A percentile compares a stretch with the other conserved stretches of the same genome.
Evolutionary conservation across 2,329 filamentous ascomycete genomes (phyloP).

Genomic region (Colletotrichum sp.): DNA sequence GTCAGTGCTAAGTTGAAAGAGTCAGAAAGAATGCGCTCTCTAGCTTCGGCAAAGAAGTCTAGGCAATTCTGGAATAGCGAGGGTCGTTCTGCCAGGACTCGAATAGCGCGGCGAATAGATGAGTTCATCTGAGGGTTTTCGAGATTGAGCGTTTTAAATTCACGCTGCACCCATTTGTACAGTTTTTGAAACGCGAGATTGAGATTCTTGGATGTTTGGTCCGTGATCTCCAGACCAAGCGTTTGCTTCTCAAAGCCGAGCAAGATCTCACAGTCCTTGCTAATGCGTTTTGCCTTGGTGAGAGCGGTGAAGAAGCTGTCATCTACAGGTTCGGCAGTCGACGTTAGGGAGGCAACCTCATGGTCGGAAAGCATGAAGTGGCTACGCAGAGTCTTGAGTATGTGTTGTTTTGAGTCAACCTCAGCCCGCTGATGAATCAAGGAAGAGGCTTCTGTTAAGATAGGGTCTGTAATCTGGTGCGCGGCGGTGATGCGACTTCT

Average conservation of each 20-base stretch:
- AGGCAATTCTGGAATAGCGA: conserved; percentile 92
- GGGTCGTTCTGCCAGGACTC: conserved; percentile 87
- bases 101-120: conserved; percentile 81
- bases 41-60: conserved; percentile 89
- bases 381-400: conserved; percentile 77
- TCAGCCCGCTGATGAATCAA: conserved; percentile 76
- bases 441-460: conserved; percentile 77
- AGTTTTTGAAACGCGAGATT: conserved; percentile 94
- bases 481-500: conserved; percentile 78
- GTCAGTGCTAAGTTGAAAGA: conserved; percentile 89
- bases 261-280: conserved; percentile 86
- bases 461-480: conserved; percentile 73
- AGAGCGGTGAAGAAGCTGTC: conserved; percentile 83
- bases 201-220: conserved; percentile 84
- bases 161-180: conserved; percentile 92
- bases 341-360: conserved; percentile 77
- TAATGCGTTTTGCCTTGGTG: conserved; percentile 82
- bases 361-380: conserved; percentile 88
- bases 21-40: conserved; percentile 86
- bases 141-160: conserved; percentile 90
- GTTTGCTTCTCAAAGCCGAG: conserved; percentile 90
- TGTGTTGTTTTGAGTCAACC: conserved; percentile 78
- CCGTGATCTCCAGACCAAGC: conserved; percentile 88
- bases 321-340: conserved; percentile 81
- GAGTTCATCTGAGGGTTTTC: conserved; percentile 93